Conservation (phyloP, 148 eudicot genomes). For the Oxyria digyna region DNA sequence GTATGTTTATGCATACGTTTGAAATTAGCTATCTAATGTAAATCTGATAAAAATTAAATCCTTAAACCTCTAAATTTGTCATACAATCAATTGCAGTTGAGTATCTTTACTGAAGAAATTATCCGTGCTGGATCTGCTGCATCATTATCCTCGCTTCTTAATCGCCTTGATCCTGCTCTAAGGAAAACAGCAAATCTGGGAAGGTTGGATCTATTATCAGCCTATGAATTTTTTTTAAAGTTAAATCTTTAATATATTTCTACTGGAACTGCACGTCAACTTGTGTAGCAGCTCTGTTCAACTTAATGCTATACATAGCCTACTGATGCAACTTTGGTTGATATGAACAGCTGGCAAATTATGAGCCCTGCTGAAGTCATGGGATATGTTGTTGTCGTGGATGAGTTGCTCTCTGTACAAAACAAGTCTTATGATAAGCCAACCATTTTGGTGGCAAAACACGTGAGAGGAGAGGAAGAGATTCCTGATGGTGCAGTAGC, state of each 20-base stretch:
- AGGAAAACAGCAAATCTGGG: constrained; percentile 87
- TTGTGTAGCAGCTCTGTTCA: not conserved
- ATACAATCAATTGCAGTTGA: constrained; percentile 35
- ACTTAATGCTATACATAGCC: not conserved
- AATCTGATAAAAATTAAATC: not conserved
- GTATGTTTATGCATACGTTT: constrained; percentile 34
- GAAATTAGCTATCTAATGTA: not conserved
- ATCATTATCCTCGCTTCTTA: constrained; percentile 80
- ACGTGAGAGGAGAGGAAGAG: constrained; percentile 96
- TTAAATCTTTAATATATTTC: not conserved
- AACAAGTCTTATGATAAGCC: constrained; percentile 66
- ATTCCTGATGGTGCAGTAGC: constrained; percentile 98
- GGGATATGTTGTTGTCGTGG: constrained; percentile 86
- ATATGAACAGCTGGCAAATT: constrained; percentile 81
- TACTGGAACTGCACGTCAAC: not conserved
- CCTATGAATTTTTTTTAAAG: not conserved
- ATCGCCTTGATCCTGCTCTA: constrained; percentile 89
- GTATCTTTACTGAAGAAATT: constrained; percentile 91
- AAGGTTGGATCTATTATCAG: constrained; percentile 33
- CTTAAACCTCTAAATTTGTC: constrained; percentile 7
- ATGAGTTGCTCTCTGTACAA: constrained; percentile 88
- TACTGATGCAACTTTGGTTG: constrained; percentile 12
- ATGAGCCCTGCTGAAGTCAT: constrained; percentile 94
- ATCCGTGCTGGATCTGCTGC: constrained; percentile 99
- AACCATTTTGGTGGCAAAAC: constrained; percentile 83